Base-by-base conservation (phyloP, 2,329 filamentous ascomycete genomes). In the Fusarium mexicanum region DNA sequence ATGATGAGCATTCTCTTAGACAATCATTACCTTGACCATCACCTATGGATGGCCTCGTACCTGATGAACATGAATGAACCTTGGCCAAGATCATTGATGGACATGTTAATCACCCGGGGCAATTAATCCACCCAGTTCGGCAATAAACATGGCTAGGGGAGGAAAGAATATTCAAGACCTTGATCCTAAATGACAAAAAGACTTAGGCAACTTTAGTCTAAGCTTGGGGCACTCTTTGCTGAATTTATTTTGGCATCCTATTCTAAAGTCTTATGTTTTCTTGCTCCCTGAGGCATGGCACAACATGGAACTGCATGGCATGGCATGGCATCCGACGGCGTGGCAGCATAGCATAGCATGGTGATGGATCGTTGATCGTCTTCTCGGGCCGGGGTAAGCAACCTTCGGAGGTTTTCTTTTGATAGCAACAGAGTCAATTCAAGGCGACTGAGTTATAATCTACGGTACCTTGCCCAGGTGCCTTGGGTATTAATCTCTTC, bases 361-460 rank as follows among this genome's bases (percentile, higher is more conserved):
- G 48, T 72, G 67, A 69, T 61, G 59, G 61, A 65, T 65, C 72
- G 58, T 71, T 67, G 60, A 74, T 74, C 47, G 44, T 64, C 60
- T 53, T 46, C 24, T 47, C 41, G 61, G 31, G 59, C 71, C 54
- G 51, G 71, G 71, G 67, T 61, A 48, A 38, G 40, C 72, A 75
- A 24, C 72, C 57, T 63, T 73, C 72, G 72, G 72, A 74, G 72
- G 64, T 72, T 74, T 74, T 74, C 68, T 38, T 64, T 72, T 51
- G 31, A 35, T 35, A 41, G 40, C 43, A 51, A n/a, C 33, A 31
- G 33, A 50, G 35, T 44, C 22, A 47, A 43, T 41, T 67, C 43
- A 57, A 69, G 66, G 64, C 66, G 50, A 26, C 31, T 22, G n/a
- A 53, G n/a, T 37, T 53, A 53, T 26, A 18, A 35, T 35, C 33